phyloP scores from a whole-genome alignment of 768 basidiomycete genomes.

The Pulveroboletus sp. region DNA sequence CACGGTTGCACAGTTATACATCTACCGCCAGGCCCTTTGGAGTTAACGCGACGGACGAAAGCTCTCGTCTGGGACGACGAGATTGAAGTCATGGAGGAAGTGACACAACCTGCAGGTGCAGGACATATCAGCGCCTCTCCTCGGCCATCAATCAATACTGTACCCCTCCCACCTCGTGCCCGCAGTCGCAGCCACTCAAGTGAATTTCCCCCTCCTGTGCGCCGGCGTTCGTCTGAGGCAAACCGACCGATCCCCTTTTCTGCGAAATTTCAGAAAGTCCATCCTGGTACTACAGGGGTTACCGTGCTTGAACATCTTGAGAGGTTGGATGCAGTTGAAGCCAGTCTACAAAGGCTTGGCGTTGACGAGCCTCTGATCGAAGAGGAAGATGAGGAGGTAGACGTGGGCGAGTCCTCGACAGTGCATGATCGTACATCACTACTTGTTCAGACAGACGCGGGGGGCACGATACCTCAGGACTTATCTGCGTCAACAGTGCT shows the following conservation, averaged over 20 bases:
- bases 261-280: constrained; percentile 77
- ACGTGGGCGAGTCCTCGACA: constrained; percentile 53
- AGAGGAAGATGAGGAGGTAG: constrained; percentile 53
- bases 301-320: constrained; percentile 83
- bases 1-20: neutral
- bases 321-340: constrained; percentile 77
- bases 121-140: constrained; percentile 46
- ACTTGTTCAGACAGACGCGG: constrained; percentile 30
- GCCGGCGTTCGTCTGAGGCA: constrained; percentile 56
- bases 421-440: constrained; percentile 13
- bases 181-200: constrained; percentile 57
- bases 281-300: constrained; percentile 83
- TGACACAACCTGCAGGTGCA: constrained; percentile 27
- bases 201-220: constrained; percentile 72
- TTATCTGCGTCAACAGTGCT: constrained; percentile 38
- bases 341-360: constrained; percentile 70
- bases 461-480: constrained; percentile 9
- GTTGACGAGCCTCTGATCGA: constrained; percentile 48
- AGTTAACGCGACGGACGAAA: constrained; percentile 78
- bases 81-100: constrained; percentile 63
- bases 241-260: constrained; percentile 78
- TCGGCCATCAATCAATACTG: constrained; percentile 54
- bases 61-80: constrained; percentile 86
- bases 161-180: constrained; percentile 48
- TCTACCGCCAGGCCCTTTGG: constrained; percentile 65